Base-by-base conservation (phyloP, 805 yeast species). In the Myxozyma neotropica region DNA sequence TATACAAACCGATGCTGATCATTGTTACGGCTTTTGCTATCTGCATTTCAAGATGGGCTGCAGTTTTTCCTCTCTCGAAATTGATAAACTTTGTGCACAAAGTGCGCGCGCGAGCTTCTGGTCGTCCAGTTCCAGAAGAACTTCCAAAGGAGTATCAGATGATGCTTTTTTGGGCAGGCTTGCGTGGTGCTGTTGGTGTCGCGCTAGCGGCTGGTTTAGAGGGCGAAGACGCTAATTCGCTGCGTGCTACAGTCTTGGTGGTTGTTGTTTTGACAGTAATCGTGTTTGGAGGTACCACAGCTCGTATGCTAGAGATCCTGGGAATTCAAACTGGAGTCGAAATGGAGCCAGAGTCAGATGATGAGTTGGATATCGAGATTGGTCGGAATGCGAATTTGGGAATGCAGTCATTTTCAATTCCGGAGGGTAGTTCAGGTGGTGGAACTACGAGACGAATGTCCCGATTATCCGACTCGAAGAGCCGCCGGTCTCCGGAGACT, bases 81-180 rank as follows among this genome's bases (percentile, higher is more conserved):
- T 77, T 93, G 48, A 82, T 94, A 70, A 94, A 94, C 74, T 88
- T 91, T 82, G 80, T 89, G 57, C 80, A 84, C 67, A 80, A 86
- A 51, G 77, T 87, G 12, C 82, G 85, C 66, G 78, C 81, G 27
- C 80, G 81, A 6, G 54, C 59, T 17, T 38, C 31, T 3, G 59
- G 61, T 5, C 71, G 71, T 67, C 26, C 57, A 69, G 27, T 81
- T 10, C 87, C 89, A 1, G 97, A 91, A 68, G 99, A 94, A 75
- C 91, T 94, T 63, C 93, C 96, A 27, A 93, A 90, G 69, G 89
- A 88, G 61, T 94, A 94, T 74, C 98, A 94, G 75, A 89, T 91
- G 89, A 94, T 94, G 99, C 90, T 93, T 51, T 94, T 94, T 73
- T 94, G 99, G 99, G 99, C 99, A 1, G 99, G 99, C 2, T 79